Conservation (phyloP, 768 basidiomycete species). For the Termitomyces sp. region DNA sequence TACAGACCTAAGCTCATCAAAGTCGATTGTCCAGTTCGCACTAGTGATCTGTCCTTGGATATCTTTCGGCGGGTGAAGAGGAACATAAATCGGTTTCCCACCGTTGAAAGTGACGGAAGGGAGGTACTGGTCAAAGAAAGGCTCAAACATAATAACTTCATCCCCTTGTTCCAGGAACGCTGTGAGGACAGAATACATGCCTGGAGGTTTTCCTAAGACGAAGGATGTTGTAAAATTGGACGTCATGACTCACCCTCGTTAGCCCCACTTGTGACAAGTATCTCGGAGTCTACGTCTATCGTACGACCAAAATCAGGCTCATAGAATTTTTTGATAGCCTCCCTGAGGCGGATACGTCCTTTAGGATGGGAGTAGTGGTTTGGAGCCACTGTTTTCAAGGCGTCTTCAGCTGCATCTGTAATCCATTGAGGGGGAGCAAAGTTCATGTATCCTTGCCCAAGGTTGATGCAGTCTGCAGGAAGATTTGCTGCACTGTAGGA, state of each 20-base stretch:
- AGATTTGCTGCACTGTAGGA: constrained; percentile 71
- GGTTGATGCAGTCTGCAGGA: constrained; percentile 89
- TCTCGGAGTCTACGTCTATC: constrained; percentile 81
- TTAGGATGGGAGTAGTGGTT: constrained; percentile 93
- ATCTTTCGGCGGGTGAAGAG: constrained; percentile 78
- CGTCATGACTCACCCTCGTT: constrained; percentile 71
- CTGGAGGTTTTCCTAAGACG: constrained; percentile 30
- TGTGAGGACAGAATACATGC: constrained; percentile 89
- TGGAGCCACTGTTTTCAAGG: constrained; percentile 51
- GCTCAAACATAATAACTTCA: constrained; percentile 98
- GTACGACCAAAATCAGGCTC: constrained; percentile 60
- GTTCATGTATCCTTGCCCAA: constrained; percentile 95
- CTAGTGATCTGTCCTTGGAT: constrained; percentile 41
- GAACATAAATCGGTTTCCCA: constrained; percentile 90
- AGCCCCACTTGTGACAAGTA: constrained; percentile 92
- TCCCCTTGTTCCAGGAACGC: constrained; percentile 91
- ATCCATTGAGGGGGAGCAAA: constrained; percentile 83
- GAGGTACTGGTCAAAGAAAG: constrained; percentile 95
- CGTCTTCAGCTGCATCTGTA: constrained; percentile 63
- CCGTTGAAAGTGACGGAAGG: constrained; percentile 93
- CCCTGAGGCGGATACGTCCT: constrained; percentile 79
- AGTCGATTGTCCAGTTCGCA: constrained; percentile 87
- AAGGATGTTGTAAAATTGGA: neutral
- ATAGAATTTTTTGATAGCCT: constrained; percentile 83
- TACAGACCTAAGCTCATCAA: constrained; percentile 74